Conservation (phyloP, 805 yeast species). For the Isabelozyma gotoi region DNA sequence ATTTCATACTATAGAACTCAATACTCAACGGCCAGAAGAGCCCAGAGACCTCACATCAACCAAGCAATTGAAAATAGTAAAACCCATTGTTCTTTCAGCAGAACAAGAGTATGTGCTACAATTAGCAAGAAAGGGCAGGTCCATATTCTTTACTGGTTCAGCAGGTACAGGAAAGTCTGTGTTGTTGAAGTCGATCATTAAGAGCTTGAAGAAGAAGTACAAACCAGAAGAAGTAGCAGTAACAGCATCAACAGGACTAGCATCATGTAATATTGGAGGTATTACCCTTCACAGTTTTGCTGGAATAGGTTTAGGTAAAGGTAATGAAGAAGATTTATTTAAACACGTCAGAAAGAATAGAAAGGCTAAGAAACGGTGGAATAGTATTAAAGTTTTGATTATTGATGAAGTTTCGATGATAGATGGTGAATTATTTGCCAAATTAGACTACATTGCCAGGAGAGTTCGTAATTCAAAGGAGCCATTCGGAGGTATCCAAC, state of each 20-base stretch:
- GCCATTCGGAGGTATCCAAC: constrained; percentile 83
- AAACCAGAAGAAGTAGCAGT: constrained; percentile 59
- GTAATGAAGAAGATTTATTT: constrained; percentile 43
- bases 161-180: constrained; percentile 99
- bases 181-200: constrained; percentile 64
- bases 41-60: constrained; percentile 1
- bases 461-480: constrained; percentile 39
- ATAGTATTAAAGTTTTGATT: constrained; percentile 53
- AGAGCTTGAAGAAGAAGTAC: constrained; percentile 46
- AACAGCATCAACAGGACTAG: constrained; percentile 83
- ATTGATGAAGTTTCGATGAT: constrained; percentile 84
- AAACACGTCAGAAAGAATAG: constrained; percentile 54
- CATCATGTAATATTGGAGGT: constrained; percentile 82
- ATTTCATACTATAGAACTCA: background rate
- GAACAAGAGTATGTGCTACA: constrained; percentile 70
- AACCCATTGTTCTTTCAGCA: constrained; percentile 36
- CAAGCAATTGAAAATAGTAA: constrained; percentile 23
- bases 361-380: constrained; percentile 56
- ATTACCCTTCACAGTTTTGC: constrained; percentile 73
- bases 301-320: constrained; percentile 74
- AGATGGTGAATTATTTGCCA: constrained; percentile 65
- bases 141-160: constrained; percentile 91
- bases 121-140: constrained; percentile 61
- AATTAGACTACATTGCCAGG: constrained; percentile 60
- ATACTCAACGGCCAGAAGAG: background rate